Conservation (phyloP, 495 filamentous ascomycete genomes). For the Baudoinia panamericana region DNA sequence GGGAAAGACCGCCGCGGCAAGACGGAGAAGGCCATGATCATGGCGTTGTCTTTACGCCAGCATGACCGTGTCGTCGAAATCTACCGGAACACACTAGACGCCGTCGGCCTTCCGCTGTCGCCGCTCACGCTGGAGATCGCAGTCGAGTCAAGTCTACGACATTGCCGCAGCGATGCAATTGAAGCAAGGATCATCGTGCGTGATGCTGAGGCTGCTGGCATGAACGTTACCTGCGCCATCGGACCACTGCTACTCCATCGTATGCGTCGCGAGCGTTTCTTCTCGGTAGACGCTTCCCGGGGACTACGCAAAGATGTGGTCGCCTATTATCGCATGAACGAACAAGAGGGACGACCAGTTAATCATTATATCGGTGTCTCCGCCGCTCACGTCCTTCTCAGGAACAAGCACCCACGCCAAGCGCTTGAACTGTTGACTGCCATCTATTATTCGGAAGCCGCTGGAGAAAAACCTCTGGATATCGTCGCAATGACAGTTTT, state of each 20-base stretch:
- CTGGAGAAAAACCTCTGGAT: slow-evolving; percentile 6
- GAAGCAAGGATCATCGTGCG: slow-evolving; percentile 7
- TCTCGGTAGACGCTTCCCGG: not conserved
- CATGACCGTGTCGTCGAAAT: slow-evolving; percentile 5
- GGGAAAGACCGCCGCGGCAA: not conserved
- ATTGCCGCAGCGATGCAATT: slow-evolving; percentile 1
- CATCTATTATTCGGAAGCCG: slow-evolving; percentile 13
- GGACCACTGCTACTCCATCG: slow-evolving; percentile 14
- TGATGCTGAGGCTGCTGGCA: slow-evolving; percentile 13
- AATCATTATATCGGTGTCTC: slow-evolving; percentile 16
- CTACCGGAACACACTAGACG: slow-evolving; percentile 10
- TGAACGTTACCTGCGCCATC: slow-evolving; percentile 18
- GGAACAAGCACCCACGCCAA: not conserved
- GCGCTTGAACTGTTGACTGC: slow-evolving; percentile 13
- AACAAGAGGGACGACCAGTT: slow-evolving; percentile 8
- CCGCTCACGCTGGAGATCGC: slow-evolving; percentile 15
- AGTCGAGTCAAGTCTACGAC: slow-evolving; percentile 14
- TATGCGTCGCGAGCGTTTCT: not conserved
- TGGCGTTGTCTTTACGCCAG: slow-evolving; percentile 5
- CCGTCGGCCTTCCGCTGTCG: slow-evolving; percentile 13
- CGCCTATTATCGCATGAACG: slow-evolving; percentile 20
- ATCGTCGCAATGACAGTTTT: slow-evolving; percentile 18
- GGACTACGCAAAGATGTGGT: slow-evolving; percentile 5
- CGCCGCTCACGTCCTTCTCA: slow-evolving; percentile 17
- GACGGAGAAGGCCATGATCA: slow-evolving; percentile 15